Evolutionary conservation across 2,329 filamentous ascomycete genomes (phyloP).

Genomic region (Taxawa tesnikishii): DNA sequence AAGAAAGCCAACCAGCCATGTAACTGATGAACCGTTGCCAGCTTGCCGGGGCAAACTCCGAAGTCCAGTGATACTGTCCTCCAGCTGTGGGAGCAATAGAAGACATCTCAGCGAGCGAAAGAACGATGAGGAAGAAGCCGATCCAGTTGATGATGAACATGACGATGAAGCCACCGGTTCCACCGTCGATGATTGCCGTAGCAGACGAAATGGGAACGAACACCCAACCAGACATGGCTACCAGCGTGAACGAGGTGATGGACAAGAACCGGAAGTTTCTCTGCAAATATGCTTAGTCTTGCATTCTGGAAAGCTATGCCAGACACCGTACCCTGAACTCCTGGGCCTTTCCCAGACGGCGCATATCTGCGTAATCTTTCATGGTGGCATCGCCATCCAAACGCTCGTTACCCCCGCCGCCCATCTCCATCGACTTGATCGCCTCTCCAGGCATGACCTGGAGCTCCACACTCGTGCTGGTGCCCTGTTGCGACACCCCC

Average conservation of each 20-base stretch:
- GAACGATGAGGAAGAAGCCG: constrained; percentile 13
- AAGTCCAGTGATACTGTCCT: constrained; percentile 3
- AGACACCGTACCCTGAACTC: neutral
- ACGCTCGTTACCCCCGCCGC: too few species aligned
- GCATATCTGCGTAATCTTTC: neutral
- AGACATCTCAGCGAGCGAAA: constrained; percentile 22
- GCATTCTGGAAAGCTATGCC: neutral
- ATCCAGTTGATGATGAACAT: constrained; percentile 2
- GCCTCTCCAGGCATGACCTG: too few species aligned
- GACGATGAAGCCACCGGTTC: neutral
- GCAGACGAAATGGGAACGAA: neutral
- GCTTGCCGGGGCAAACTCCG: constrained; percentile 6
- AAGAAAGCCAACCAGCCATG: constrained; percentile 6
- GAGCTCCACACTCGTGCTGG: too few species aligned
- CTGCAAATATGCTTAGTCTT: neutral
- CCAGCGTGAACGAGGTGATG: neutral
- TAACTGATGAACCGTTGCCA: constrained; percentile 5
- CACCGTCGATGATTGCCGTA: neutral
- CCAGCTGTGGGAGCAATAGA: constrained; percentile 16
- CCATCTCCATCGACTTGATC: too few species aligned
- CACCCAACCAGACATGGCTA: neutral
- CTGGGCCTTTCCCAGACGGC: neutral
- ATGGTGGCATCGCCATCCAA: neutral
- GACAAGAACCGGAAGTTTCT: neutral
- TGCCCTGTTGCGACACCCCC: too few species aligned